Base-by-base conservation (phyloP, 768 basidiomycete genomes). In the Calocera viscosa region DNA sequence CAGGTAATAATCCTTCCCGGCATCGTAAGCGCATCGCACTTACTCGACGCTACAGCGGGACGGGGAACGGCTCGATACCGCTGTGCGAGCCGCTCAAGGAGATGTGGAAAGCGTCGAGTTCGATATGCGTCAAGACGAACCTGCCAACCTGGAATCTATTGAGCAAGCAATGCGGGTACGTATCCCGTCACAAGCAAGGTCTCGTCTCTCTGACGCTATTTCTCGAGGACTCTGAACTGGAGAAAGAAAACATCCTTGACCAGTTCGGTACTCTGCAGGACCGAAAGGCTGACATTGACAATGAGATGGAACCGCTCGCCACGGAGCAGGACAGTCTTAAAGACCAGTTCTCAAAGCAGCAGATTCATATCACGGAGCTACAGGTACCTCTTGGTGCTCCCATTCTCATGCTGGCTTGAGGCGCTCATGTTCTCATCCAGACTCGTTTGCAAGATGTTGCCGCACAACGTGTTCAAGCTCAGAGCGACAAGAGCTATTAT, bases 101-200 rank as follows among this genome's bases (percentile, higher is more conserved):
- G 26, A 60, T 11, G 24, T 60, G 2, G 53, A 60, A 26, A 60
- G 53, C 19, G 53, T 60, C 26, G 26, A 69, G 22, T 8, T 30
- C 14, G 40, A 68, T 65, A 60, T 70, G 53, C 24, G 87, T 67
- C 86, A 89, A 22, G 87, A 88, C 14, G 77, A 87, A 73, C 86
- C 88, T 1, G 82, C 82, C 7, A 81, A 82, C 70, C 78, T 89
- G n/a, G 78, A 81, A 24, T 82, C 80, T 16, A 76, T 89, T 16
- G 78, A 86, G 67, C 78, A 75, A 12, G 83, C 81, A 2, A 83
- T 84, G 72, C 73, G 79, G 70, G 88, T 86, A 70, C 32, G 81
- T 73, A 33, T 39, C 33, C 38, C 11, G 24, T 34, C 12, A 60
- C 35, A n/a, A 19, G 43, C 11, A 28, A 16, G 47, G 1, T 65